These are phyloP conservation scores for Scedosporium aurantiacum DNA, from an alignment of 2,329 filamentous ascomycete species.

Conservation along the genomic window DNA sequence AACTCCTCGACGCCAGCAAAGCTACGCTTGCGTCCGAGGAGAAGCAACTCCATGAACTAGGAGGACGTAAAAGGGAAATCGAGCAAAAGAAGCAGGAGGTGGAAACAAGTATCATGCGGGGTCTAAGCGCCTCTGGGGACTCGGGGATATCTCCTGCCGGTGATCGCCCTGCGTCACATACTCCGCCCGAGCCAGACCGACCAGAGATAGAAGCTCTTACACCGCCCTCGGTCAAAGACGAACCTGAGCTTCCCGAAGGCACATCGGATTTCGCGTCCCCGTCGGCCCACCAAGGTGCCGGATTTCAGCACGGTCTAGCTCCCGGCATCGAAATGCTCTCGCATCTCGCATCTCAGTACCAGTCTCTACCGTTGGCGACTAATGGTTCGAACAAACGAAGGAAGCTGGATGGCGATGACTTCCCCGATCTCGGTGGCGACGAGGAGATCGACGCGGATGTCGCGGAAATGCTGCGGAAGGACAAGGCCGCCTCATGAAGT, in stretches of 20 bases:
- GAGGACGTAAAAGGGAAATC: constrained; percentile 56
- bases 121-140: constrained; percentile 53
- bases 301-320: constrained; percentile 14
- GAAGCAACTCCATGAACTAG: constrained; percentile 50
- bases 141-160: constrained; percentile 36
- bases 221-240: constrained; percentile 41
- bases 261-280: neutral
- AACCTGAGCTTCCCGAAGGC: constrained; percentile 6
- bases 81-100: constrained; percentile 80
- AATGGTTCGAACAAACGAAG: constrained; percentile 48
- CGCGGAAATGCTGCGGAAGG: constrained; percentile 39
- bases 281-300: constrained; percentile 11
- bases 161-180: constrained; percentile 29
- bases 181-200: constrained; percentile 51
- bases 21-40: constrained; percentile 60
- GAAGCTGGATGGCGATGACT: constrained; percentile 39
- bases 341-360: constrained; percentile 31
- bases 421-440: constrained; percentile 42
- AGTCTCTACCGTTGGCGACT: constrained; percentile 35
- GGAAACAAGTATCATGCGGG: constrained; percentile 82
- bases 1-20: constrained; percentile 65
- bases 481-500: constrained; percentile 15
- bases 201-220: constrained; percentile 81
- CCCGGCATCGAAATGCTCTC: constrained; percentile 29
- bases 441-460: constrained; percentile 48